Percentiles rank a stretch among this genome's conserved stretches.
Conservation (phyloP, 495 filamentous ascomycete species). For the Neurospora intermedia region DNA sequence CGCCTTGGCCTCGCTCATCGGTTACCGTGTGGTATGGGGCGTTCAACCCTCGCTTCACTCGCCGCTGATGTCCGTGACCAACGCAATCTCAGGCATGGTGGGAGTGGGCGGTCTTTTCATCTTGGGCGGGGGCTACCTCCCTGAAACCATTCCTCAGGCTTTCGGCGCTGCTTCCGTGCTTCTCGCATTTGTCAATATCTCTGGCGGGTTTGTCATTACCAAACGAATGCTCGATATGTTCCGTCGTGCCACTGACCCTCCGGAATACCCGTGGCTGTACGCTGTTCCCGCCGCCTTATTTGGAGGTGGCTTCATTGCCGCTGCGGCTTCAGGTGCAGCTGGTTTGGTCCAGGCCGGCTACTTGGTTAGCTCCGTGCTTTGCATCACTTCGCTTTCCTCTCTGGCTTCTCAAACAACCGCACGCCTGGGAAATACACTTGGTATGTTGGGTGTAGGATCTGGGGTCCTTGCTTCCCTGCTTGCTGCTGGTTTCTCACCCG, state of each 20-base stretch:
- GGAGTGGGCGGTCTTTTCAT: conserved; percentile 75
- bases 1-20: conserved; percentile 64
- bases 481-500: conserved; percentile 65
- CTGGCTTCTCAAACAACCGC: conserved; percentile 68
- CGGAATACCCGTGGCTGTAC: conserved; percentile 77
- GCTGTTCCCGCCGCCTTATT: conserved; percentile 63
- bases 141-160: conserved; percentile 62
- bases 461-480: conserved; percentile 67
- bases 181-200: conserved; percentile 71
- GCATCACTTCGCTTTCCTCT: conserved; percentile 61
- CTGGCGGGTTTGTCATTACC: conserved; percentile 73
- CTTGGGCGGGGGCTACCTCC: conserved; percentile 63
- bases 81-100: conserved; percentile 81
- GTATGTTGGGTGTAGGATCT: conserved; percentile 66
- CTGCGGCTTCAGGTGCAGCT: conserved; percentile 64
- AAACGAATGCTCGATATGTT: conserved; percentile 94
- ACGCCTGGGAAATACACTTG: conserved; percentile 67
- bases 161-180: conserved; percentile 70
- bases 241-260: conserved; percentile 65
- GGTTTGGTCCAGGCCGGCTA: conserved; percentile 76
- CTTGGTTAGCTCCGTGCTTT: conserved; percentile 65
- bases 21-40: conserved; percentile 74
- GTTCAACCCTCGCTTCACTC: conserved; percentile 67
- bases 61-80: conserved; percentile 77
- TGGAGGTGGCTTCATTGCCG: conserved; percentile 63